Percentiles rank a stretch among this genome's conserved stretches.
These are phyloP conservation scores for Pseudodiploospora longispora DNA, from an alignment of 2,329 filamentous ascomycete genomes.

Conservation along the genomic window DNA sequence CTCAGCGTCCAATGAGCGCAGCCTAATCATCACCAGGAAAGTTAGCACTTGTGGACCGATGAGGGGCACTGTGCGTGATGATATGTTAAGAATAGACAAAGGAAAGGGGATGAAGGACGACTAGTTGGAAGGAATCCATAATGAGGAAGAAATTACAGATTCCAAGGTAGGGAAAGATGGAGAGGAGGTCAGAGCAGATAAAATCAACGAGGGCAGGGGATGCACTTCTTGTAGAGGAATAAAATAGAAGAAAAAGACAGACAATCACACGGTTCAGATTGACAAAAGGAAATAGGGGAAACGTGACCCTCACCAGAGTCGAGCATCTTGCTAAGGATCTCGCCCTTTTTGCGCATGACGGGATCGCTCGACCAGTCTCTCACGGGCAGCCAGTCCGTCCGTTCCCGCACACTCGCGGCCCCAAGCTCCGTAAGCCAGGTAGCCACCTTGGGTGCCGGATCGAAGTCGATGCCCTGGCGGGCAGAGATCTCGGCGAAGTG, in stretches of 20 bases:
- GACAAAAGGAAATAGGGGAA: not conserved
- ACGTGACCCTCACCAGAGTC: slow-evolving; percentile 1
- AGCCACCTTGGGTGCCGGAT: slow-evolving; percentile 28
- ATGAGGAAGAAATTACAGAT: too few relatives aligned
- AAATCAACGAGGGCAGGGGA: not conserved
- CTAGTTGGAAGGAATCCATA: too few relatives aligned
- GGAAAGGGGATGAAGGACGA: not conserved
- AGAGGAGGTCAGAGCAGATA: not conserved
- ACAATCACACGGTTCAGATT: too few relatives aligned
- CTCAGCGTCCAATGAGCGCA: slow-evolving; percentile 16
- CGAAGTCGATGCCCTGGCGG: slow-evolving; percentile 29
- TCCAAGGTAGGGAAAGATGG: too few relatives aligned
- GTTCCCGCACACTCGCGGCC: slow-evolving; percentile 32
- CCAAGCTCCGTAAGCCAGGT: slow-evolving; percentile 27
- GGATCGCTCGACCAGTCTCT: slow-evolving; percentile 32
- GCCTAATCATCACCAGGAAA: not conserved
- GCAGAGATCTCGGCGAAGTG: slow-evolving; percentile 19
- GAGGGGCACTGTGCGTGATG: not conserved
- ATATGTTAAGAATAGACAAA: not conserved
- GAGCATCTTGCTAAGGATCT: slow-evolving; percentile 27
- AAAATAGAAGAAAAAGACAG: not conserved
- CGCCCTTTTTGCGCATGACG: slow-evolving; percentile 28
- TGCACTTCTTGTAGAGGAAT: too few relatives aligned
- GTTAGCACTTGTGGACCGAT: slow-evolving; percentile 18
- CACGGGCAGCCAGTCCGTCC: slow-evolving; percentile 33